phyloP scores from a whole-genome alignment of 1,284 basidiomycete species.

The Testicularia cyperi region DNA sequence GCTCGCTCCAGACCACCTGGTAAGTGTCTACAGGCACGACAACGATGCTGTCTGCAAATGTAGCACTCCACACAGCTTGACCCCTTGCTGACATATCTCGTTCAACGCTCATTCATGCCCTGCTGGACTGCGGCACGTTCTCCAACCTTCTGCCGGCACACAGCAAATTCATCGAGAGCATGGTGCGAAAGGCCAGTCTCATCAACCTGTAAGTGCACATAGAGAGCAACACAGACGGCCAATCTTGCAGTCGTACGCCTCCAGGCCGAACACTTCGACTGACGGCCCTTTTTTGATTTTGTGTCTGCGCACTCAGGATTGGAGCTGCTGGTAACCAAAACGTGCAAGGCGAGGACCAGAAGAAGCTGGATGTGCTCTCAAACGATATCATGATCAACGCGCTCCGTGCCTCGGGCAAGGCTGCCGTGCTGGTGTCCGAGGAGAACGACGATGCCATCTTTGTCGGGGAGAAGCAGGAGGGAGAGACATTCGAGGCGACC shows the following conservation, averaged over 20 bases:
- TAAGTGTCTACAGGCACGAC: too few relatives aligned
- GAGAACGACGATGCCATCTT: conserved; percentile 90
- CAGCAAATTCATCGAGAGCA: conserved; percentile 87
- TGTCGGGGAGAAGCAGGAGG: conserved; percentile 67
- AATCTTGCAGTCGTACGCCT: too few relatives aligned
- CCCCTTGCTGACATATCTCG: not conserved
- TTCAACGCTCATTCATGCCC: too few relatives aligned
- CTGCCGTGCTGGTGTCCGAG: conserved; percentile 93
- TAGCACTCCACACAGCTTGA: too few relatives aligned
- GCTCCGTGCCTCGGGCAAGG: conserved; percentile 88
- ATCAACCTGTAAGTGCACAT: conserved; percentile 96
- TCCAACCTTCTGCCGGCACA: not conserved
- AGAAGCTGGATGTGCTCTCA: conserved; percentile 95
- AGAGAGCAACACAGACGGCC: too few relatives aligned
- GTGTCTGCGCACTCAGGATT: conserved; percentile 66
- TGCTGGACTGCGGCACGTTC: too few relatives aligned
- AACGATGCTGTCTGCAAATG: too few relatives aligned
- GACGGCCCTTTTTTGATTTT: not conserved
- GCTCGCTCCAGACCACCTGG: conserved; percentile 81
- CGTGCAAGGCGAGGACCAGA: conserved; percentile 98
- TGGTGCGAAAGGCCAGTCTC: conserved; percentile 91
- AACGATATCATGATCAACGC: conserved; percentile 99
- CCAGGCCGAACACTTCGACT: too few relatives aligned
- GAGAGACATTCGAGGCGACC: conserved; percentile 52
- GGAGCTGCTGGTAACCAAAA: conserved; percentile 94